Evolutionary conservation across 257 asterid genomes (phyloP), one percentile per base, ranked within the genome.

Genomic region (Handroanthus guayacan): DNA sequence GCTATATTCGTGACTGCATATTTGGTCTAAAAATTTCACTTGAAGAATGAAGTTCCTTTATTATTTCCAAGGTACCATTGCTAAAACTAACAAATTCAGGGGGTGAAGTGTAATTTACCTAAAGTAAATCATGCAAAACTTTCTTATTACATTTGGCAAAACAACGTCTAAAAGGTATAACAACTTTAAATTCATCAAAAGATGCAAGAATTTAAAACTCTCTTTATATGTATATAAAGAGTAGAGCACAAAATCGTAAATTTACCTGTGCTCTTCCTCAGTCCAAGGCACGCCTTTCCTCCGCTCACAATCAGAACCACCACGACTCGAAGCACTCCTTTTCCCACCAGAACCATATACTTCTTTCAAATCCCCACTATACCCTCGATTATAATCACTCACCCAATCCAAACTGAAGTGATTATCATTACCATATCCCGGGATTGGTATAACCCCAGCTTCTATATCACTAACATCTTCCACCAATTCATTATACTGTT

Each of bases 251-350:
- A n/a, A n/a, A n/a, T n/a, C n/a, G n/a, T n/a, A 12, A 2, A 2
- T 37, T 69, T 38, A 90, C 99, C 95, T 86, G 89, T 94, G 99
- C 55, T 94, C 99, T 84, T 94, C 98, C 75, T 92, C 99, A 0
- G 97, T 92, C 99, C 99, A 94, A 0, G 97, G 96, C 8, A 92
- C 93, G 0, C 99, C 99, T 71, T 92, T 94, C 75, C 87, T 94
- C 84, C 99, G 82, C 62, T 89, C 98, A 7, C 87, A 94, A 65
- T 90, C 96, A 45, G 82, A 70, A 36, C 79, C 70, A 6, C 96
- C 77, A n/a, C n/a, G n/a, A 14, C 72, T 60, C 0, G 93, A 79
- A 0, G 85, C 52, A 79, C 31, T 72, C 39, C 91, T 67, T 72
- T 89, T 91, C 39, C 88, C 88, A 20, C 77, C 87, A 0, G 86